These are phyloP conservation scores for Dryas alaskensis DNA, from an alignment of 306 rosid species.

Conservation along the genomic window DNA sequence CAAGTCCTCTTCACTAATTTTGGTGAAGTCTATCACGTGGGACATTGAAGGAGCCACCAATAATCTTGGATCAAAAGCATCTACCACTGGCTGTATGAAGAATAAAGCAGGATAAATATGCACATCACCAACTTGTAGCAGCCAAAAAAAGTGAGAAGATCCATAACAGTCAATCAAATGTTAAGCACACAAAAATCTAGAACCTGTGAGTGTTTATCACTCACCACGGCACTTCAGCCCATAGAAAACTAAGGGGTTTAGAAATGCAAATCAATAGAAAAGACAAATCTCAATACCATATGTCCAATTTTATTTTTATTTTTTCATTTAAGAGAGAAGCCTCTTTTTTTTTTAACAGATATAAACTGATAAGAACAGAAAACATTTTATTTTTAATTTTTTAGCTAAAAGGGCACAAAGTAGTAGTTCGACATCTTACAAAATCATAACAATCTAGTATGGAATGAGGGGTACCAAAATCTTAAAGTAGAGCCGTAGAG, in stretches of 20 bases:
- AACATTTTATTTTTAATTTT: neutral
- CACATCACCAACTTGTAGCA: neutral
- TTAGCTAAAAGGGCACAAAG: neutral
- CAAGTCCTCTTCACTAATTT: conserved; percentile 73
- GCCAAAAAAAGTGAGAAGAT: conserved; percentile 7
- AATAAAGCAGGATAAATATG: conserved; percentile 16
- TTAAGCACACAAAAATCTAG: conserved; percentile 2
- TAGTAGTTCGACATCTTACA: neutral
- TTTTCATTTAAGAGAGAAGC: neutral
- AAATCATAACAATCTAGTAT: neutral
- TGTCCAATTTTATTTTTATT: neutral
- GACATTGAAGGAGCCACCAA: conserved; percentile 75
- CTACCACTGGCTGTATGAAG: conserved; percentile 83
- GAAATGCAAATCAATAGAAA: neutral
- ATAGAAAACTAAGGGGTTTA: neutral
- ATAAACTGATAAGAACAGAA: neutral
- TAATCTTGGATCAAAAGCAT: conserved; percentile 97
- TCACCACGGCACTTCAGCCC: neutral
- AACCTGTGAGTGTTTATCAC: neutral
- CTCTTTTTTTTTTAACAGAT: neutral
- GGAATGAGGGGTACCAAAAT: neutral
- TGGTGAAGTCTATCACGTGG: conserved; percentile 81
- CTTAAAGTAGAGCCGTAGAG: neutral
- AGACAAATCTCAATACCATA: neutral
- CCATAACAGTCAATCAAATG: conserved; percentile 14